Conservation (phyloP, 805 yeast genomes). For the Candida berthetii region DNA sequence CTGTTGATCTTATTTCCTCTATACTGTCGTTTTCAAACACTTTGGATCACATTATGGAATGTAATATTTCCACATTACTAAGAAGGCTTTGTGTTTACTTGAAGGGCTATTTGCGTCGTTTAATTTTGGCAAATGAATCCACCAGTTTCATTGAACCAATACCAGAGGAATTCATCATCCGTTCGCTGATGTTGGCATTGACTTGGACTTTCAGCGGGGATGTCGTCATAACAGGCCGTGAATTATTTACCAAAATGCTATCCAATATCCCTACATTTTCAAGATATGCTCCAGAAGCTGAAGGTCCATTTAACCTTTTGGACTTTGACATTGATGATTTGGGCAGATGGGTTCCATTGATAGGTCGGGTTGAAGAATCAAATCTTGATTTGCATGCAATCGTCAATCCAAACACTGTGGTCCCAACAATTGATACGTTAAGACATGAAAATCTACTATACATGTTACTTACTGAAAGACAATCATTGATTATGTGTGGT, state of each 20-base stretch:
- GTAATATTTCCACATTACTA: background rate
- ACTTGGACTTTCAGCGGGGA: constrained; percentile 70
- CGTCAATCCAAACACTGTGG: constrained; percentile 52
- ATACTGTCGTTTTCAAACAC: background rate
- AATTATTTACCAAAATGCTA: constrained; percentile 27
- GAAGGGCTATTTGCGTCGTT: background rate
- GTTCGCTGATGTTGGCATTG: constrained; percentile 25
- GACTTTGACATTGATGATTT: constrained; percentile 37
- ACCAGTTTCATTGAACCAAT: background rate
- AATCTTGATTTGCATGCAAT: constrained; percentile 57
- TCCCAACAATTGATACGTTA: constrained; percentile 76
- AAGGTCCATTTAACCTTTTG: constrained; percentile 18
- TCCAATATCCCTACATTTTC: constrained; percentile 13
- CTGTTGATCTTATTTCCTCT: background rate
- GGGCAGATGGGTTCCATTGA: constrained; percentile 40
- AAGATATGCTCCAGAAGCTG: constrained; percentile 8
- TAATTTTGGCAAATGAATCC: background rate
- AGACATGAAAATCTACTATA: constrained; percentile 59
- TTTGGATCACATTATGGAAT: constrained; percentile 7
- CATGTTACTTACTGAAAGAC: constrained; percentile 46
- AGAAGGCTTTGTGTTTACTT: background rate
- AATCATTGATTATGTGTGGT: constrained; percentile 74
- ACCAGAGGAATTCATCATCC: constrained; percentile 6
- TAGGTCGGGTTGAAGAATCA: constrained; percentile 28
- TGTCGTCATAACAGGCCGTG: constrained; percentile 30